A percentile compares a stretch with the other conserved stretches of the same genome.
These are phyloP conservation scores for Pichia sp. DNA, from an alignment of 1,139 yeast genomes.

Conservation along the genomic window DNA sequence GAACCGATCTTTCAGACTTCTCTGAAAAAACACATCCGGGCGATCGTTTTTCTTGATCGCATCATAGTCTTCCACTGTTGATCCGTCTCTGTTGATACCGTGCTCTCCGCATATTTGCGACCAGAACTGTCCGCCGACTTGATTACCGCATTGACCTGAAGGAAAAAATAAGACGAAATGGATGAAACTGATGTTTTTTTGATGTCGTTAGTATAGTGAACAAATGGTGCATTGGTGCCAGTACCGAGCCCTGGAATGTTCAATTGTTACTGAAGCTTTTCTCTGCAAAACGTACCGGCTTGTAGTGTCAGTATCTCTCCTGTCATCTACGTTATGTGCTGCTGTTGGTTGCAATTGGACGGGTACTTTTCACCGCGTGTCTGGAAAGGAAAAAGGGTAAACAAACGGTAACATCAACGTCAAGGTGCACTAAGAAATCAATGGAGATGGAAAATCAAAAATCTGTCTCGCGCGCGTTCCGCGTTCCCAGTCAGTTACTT, in stretches of 20 bases:
- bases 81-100: slow-evolving; percentile 75
- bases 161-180: neutral
- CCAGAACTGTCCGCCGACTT: slow-evolving; percentile 93
- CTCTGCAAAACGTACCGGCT: slow-evolving; percentile 35
- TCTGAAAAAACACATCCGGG: slow-evolving; percentile 77
- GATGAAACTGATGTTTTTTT: no score
- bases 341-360: slow-evolving; percentile 35
- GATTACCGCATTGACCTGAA: slow-evolving; percentile 92
- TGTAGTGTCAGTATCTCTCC: slow-evolving; percentile 62
- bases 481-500: no score
- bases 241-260: no score
- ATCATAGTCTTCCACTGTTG: slow-evolving; percentile 28
- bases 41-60: slow-evolving; percentile 50
- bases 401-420: slow-evolving; percentile 20
- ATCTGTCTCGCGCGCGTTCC: no score
- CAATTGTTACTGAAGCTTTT: neutral
- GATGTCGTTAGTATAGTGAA: no score
- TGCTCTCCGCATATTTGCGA: slow-evolving; percentile 82
- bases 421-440: neutral
- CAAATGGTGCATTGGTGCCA: no score
- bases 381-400: neutral
- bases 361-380: slow-evolving; percentile 49
- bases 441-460: neutral
- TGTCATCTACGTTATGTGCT: slow-evolving; percentile 38
- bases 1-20: slow-evolving; percentile 67